Evolutionary conservation across 1,284 basidiomycete genomes (phyloP).

Genomic region (Puccinia triticina): DNA sequence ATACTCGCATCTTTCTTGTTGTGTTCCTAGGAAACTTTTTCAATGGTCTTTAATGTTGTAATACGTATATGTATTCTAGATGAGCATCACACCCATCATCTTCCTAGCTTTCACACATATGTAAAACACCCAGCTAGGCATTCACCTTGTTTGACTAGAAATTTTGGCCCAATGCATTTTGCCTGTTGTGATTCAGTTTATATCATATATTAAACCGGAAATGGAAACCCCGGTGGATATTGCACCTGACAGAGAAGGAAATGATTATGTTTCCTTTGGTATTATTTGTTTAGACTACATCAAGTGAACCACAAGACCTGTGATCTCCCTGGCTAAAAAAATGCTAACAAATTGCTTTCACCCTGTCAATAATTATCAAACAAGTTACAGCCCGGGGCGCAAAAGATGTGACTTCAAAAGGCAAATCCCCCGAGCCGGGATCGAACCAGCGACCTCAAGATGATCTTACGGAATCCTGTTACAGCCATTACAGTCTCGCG

Average conservation of each 20-base stretch:
- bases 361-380: not conserved
- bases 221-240: too few species aligned
- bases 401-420: not conserved
- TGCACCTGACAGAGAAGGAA: too few species aligned
- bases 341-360: too few species aligned
- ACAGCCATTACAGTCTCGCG: slow-evolving; percentile 34
- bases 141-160: not conserved
- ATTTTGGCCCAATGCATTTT: not conserved
- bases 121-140: not conserved
- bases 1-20: not conserved
- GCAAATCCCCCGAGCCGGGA: slow-evolving; percentile 32
- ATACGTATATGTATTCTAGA: not conserved
- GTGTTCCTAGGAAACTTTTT: not conserved
- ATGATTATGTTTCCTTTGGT: too few species aligned
- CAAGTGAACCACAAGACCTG: too few species aligned
- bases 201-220: too few species aligned
- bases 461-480: slow-evolving; percentile 17
- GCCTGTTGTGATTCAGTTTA: not conserved
- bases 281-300: too few species aligned
- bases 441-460: slow-evolving; percentile 43
- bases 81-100: not conserved
- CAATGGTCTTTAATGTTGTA: not conserved
- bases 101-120: not conserved
- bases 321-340: too few species aligned
- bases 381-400: not conserved